phyloP scores from a whole-genome alignment of 768 basidiomycete species.

The Rhodosporidiobolus odoratus region DNA sequence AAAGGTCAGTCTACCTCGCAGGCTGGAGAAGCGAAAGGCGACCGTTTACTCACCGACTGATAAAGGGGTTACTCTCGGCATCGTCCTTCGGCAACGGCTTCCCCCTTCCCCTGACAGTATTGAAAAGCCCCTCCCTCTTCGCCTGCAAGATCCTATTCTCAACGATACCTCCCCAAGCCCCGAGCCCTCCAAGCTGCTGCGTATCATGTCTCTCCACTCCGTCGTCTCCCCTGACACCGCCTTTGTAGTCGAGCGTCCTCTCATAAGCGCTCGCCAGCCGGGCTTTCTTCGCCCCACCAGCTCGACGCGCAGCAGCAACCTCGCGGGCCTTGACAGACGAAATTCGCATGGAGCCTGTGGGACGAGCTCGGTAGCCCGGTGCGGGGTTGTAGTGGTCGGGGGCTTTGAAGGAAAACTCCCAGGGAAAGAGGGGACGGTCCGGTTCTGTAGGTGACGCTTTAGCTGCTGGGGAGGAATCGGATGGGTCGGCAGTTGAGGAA shows the following conservation, averaged over 20 bases:
- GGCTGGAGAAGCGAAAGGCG: background rate
- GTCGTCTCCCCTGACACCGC: background rate
- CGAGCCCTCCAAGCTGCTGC: background rate
- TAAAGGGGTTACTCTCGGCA: conserved; percentile 60
- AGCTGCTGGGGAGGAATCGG: background rate
- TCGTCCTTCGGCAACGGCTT: conserved; percentile 52
- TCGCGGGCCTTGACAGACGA: background rate
- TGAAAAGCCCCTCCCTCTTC: conserved; percentile 62
- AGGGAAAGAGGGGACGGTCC: conserved; percentile 2
- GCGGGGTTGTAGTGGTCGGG: conserved; percentile 23
- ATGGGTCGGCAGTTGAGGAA: background rate
- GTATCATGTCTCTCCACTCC: background rate
- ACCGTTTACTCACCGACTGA: conserved; percentile 47
- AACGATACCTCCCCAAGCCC: conserved; percentile 14
- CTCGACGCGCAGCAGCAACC: background rate
- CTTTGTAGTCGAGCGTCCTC: conserved; percentile 22
- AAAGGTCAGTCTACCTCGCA: background rate
- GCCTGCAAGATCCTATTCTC: conserved; percentile 54
- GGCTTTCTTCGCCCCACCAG: background rate
- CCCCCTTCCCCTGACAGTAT: conserved; percentile 64
- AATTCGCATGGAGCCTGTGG: background rate
- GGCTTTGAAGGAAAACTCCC: conserved; percentile 19
- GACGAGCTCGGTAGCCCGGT: conserved; percentile 17
- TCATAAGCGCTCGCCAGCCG: conserved; percentile 20
- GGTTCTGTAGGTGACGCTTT: background rate